phyloP scores from a whole-genome alignment of 371 early-diverging fungal species.

The Capniomyces stellatus region DNA sequence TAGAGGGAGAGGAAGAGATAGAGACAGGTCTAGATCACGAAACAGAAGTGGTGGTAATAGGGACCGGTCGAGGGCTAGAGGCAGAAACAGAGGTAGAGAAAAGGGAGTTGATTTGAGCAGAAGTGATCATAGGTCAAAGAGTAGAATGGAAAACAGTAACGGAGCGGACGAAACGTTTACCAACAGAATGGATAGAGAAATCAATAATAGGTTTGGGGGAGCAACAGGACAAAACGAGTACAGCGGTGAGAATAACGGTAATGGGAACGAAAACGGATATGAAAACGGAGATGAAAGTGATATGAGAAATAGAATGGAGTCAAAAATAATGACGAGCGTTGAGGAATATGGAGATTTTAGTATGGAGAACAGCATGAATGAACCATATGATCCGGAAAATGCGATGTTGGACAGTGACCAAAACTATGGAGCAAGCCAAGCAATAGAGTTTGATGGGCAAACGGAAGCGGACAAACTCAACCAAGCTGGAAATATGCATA shows the following conservation, averaged over 20 bases:
- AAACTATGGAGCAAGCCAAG: too few species aligned
- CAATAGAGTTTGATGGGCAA: too few species aligned
- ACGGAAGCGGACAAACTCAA: too few species aligned
- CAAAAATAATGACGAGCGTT: background rate
- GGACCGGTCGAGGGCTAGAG: background rate
- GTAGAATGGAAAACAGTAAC: background rate
- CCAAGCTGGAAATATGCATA: too few species aligned
- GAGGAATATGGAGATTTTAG: background rate
- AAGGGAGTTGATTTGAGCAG: background rate
- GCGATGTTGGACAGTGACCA: background rate
- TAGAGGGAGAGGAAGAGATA: background rate
- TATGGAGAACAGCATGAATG: background rate
- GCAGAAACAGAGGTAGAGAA: background rate
- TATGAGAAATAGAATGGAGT: background rate
- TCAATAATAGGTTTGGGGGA: background rate
- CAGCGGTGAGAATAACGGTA: background rate
- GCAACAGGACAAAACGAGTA: background rate
- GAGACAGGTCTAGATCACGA: background rate
- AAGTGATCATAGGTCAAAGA: background rate
- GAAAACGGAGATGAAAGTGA: background rate
- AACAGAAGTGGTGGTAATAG: background rate
- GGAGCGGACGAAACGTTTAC: background rate
- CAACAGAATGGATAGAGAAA: background rate
- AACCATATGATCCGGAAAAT: constrained; percentile 2
- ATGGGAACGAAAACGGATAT: background rate